Evolutionary conservation across 495 filamentous ascomycete species (phyloP).

Genomic region (Aspergillus wentii): DNA sequence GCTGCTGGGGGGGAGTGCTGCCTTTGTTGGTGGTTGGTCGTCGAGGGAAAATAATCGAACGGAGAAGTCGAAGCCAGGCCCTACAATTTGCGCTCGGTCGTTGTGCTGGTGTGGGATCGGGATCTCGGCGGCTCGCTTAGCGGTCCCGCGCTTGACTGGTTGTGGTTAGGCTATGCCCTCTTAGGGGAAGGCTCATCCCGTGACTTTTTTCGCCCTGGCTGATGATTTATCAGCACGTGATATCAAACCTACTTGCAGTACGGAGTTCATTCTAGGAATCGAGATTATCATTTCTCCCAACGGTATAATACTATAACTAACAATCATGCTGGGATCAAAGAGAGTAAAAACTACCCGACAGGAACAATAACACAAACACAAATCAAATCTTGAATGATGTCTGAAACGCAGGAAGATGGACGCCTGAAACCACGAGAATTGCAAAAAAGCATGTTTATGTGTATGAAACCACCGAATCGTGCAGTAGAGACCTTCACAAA

Average conservation of each 20-base stretch:
- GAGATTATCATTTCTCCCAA: too few species aligned
- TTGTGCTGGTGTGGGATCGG: conserved; percentile 31
- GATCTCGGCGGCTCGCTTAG: conserved; percentile 37
- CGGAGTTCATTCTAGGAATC: too few species aligned
- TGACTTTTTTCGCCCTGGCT: conserved; percentile 29
- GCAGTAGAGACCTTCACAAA: background rate
- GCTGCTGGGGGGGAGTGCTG: conserved; percentile 34
- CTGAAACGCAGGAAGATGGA: too few species aligned
- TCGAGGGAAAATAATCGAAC: conserved; percentile 9
- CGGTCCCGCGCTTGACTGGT: conserved; percentile 21
- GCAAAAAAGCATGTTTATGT: background rate
- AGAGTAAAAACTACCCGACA: too few species aligned
- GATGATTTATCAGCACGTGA: conserved; percentile 3
- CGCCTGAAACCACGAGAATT: too few species aligned
- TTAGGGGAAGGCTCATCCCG: conserved; percentile 31
- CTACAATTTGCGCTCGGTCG: conserved; percentile 22
- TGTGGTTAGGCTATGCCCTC: conserved; percentile 18
- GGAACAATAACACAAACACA: too few species aligned
- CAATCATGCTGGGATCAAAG: too few species aligned
- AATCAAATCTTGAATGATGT: too few species aligned
- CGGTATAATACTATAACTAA: too few species aligned
- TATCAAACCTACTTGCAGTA: too few species aligned
- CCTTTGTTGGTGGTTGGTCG: conserved; percentile 27
- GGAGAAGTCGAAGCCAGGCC: conserved; percentile 6
- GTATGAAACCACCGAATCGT: background rate